These are phyloP conservation scores for Suillus alpinus DNA, from an alignment of 768 basidiomycete genomes.

Conservation along the genomic window DNA sequence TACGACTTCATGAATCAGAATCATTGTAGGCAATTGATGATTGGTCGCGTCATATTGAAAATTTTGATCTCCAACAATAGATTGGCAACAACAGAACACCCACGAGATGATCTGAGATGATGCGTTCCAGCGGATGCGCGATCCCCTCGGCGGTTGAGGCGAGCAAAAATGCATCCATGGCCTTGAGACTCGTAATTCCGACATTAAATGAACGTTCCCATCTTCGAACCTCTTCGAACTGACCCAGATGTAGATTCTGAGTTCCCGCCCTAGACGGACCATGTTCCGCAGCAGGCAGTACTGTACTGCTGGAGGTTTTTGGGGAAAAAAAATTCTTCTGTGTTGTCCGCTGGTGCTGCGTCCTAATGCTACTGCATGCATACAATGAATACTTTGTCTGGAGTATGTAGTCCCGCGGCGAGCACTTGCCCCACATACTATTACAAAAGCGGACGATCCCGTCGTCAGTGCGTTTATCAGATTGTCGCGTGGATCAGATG, in stretches of 20 bases:
- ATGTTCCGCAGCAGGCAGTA: neutral
- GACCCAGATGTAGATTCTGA: neutral
- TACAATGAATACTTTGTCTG: neutral
- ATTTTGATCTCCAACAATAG: slow-evolving; percentile 2
- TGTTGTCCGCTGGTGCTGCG: neutral
- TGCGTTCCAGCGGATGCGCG: neutral
- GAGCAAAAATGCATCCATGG: neutral
- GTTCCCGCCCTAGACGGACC: neutral
- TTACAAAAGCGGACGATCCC: neutral
- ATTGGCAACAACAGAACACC: slow-evolving; percentile 1
- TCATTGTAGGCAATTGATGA: neutral
- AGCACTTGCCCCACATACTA: neutral
- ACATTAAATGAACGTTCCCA: neutral
- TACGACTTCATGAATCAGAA: slow-evolving; percentile 1
- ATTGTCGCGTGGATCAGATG: slow-evolving; percentile 41
- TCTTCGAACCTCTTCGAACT: neutral
- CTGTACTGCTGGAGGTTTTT: neutral
- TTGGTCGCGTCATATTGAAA: slow-evolving; percentile 1
- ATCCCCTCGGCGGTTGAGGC: neutral
- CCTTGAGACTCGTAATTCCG: neutral
- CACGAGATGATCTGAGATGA: neutral
- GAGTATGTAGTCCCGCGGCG: neutral
- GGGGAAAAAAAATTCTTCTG: neutral
- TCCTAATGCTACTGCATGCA: neutral
- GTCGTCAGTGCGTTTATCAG: neutral